Base-by-base conservation (phyloP, 192 early-diverging fungal species). In the Rhizoclosmatium globosum region DNA sequence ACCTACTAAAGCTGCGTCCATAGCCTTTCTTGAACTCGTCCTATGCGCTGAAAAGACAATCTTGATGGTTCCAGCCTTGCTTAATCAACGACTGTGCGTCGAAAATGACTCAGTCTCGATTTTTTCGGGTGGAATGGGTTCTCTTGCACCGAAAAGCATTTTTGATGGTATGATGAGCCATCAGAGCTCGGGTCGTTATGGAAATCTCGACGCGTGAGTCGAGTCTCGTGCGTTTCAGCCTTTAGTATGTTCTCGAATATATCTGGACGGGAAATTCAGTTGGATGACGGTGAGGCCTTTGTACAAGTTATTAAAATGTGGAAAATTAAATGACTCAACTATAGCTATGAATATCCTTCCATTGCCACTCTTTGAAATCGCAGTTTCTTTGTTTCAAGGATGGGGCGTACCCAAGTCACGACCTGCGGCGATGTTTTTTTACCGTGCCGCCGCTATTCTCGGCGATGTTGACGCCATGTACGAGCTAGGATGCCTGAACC, bases 321-420 rank as follows among this genome's bases (percentile, higher is more conserved):
- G 9, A 71, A 47, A 38, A n/a, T 17, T 19, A 56, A 56, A 23
- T 71, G 21, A 23, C 15, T 61, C 61, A 21, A 61, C 7, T 74
- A 11, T 48, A 76, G 69, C 57, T n/a, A 46, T 66, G 19, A 46
- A 39, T 46, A 70, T 83, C 42, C 79, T 83, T 2, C 82, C 82
- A 2, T 60, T 83, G 0, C 82, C 82, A 17, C 46, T 83, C 3
- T 83, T 76, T 75, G 79, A 83, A 71, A 50, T 83, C 2, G 82
- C 66, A 15, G 70, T 81, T 21, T 81, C 71, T 19, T 81, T 77
- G 21, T 31, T 64, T 7, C 82, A 83, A 31, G 82, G 82, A 19
- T 83, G 82, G 82, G 82, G 82, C 19, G 46, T 83, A 15, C 79
- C 82, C 47, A 71, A 62, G 13, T 73, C 59, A 9, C 3, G 43